phyloP scores from a whole-genome alignment of 192 early-diverging fungal genomes.

The Obelidium mucronatum region DNA sequence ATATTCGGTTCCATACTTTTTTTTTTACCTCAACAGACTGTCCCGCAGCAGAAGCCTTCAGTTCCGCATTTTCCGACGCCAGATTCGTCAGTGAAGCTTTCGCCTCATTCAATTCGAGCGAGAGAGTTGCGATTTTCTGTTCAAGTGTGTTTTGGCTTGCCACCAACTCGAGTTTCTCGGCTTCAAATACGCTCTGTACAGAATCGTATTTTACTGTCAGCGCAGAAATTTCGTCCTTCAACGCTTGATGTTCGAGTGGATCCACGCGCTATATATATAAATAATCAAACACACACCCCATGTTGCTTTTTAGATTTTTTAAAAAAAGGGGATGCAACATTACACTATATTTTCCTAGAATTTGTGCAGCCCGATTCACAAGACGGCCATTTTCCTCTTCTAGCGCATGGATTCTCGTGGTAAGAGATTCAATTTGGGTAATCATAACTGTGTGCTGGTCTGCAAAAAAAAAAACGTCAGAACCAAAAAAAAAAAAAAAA shows the following conservation, averaged over 20 bases:
- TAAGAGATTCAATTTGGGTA: conserved; percentile 67
- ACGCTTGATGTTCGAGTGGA: conserved; percentile 75
- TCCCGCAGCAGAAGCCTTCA: not conserved
- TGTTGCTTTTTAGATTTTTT: not conserved
- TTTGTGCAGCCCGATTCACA: conserved; percentile 75
- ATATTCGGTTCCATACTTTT: not conserved
- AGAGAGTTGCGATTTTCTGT: not conserved
- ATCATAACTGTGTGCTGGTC: conserved; percentile 66
- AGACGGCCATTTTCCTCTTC: conserved; percentile 71
- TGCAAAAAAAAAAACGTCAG: conserved; percentile 6
- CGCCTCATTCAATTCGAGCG: not conserved
- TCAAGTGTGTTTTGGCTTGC: conserved; percentile 11
- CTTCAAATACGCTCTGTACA: conserved; percentile 13
- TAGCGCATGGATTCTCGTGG: conserved; percentile 59
- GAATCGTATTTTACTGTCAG: conserved; percentile 38
- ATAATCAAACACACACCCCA: conserved; percentile 3
- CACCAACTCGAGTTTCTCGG: conserved; percentile 14
- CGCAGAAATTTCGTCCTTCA: conserved; percentile 61
- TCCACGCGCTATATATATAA: conserved; percentile 65
- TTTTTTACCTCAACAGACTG: not conserved
- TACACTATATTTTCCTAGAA: conserved; percentile 75
- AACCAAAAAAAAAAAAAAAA: too few relatives aligned
- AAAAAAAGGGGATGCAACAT: not conserved
- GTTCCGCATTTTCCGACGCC: not conserved
- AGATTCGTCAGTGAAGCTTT: not conserved